Conservation (phyloP, 2,329 filamentous ascomycete species). For the Coleophoma eucalyptorum region DNA sequence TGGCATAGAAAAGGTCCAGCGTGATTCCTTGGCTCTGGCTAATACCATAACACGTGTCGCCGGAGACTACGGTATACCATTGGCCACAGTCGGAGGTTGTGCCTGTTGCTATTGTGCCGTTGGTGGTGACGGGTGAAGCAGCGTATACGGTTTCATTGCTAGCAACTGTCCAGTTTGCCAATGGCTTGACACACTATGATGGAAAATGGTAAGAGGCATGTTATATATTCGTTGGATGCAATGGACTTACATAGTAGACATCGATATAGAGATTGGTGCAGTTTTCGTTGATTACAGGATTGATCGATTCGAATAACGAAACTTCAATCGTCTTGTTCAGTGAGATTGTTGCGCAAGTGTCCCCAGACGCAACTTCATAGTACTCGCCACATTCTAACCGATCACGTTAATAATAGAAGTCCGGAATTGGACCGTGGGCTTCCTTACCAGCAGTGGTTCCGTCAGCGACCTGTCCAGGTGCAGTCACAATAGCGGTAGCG, state of each 20-base stretch:
- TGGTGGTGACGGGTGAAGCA: background rate
- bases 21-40: background rate
- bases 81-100: conserved; percentile 10
- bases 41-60: conserved; percentile 4
- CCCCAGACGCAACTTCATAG: background rate
- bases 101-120: conserved; percentile 4
- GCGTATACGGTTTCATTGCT: background rate
- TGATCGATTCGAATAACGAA: background rate
- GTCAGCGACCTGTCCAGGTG: background rate
- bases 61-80: conserved; percentile 11
- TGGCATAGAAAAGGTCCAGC: background rate
- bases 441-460: background rate
- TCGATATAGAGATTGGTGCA: background rate
- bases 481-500: background rate
- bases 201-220: too few relatives aligned
- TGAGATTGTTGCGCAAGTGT: background rate
- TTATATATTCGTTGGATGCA: too few relatives aligned
- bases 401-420: background rate
- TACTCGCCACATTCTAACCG: background rate
- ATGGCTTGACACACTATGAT: background rate
- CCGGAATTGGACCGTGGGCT: background rate
- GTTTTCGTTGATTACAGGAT: background rate
- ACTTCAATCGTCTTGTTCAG: background rate
- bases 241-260: background rate
- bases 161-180: background rate